Conservation (phyloP, 129 eudicot genomes). For the Ambrosia artemisiifolia region DNA sequence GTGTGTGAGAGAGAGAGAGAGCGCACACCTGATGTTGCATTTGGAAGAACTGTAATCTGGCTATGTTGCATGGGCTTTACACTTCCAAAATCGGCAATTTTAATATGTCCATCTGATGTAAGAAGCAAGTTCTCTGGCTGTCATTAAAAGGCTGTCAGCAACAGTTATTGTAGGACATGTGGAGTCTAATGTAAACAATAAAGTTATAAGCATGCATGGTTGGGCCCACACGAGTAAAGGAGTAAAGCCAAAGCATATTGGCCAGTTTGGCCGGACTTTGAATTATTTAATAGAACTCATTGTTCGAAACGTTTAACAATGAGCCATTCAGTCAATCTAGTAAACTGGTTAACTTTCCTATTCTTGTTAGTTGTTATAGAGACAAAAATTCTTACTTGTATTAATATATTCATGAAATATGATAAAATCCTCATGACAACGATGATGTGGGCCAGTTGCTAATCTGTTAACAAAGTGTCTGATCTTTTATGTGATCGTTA, state of each 20-base stretch:
- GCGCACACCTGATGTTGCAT: conserved; percentile 77
- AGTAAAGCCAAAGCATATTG: too few relatives aligned
- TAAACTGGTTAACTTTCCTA: too few relatives aligned
- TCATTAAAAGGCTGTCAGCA: conserved; percentile 36
- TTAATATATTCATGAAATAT: too few relatives aligned
- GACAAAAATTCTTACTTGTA: not conserved
- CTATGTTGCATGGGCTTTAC: conserved; percentile 98
- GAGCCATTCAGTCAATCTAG: too few relatives aligned
- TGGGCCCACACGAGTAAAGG: too few relatives aligned
- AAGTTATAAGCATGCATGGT: not conserved
- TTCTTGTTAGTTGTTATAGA: too few relatives aligned
- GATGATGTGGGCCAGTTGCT: not conserved
- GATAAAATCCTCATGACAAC: too few relatives aligned
- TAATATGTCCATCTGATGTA: conserved; percentile 85
- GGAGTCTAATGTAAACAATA: not conserved
- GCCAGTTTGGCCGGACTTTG: too few relatives aligned
- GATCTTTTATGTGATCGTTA: not conserved
- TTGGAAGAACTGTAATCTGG: conserved; percentile 82
- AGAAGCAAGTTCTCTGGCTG: conserved; percentile 99
- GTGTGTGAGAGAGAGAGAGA: too few relatives aligned
- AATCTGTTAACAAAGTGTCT: not conserved
- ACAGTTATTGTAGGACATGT: not conserved
- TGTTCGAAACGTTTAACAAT: too few relatives aligned
- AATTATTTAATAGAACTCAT: too few relatives aligned
- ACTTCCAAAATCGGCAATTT: conserved; percentile 98